These are phyloP conservation scores for Verbascum thapsus DNA, from an alignment of 257 asterid species.

Conservation along the genomic window DNA sequence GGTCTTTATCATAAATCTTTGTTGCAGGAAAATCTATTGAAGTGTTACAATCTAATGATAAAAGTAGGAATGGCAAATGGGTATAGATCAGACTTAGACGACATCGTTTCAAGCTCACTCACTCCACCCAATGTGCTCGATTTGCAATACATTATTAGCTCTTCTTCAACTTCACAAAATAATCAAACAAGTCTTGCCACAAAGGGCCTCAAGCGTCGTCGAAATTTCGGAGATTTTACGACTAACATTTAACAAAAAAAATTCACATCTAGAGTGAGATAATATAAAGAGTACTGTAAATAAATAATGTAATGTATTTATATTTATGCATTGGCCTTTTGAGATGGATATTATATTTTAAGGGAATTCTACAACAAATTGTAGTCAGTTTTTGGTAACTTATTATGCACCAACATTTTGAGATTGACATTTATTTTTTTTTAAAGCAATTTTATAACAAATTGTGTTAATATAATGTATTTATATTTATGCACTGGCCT, in stretches of 20 bases:
- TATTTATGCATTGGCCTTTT: not conserved
- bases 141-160: constrained; percentile 24
- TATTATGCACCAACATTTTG: too few relatives aligned
- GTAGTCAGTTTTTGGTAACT: too few relatives aligned
- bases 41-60: constrained; percentile 27
- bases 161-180: constrained; percentile 28
- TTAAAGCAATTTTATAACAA: too few relatives aligned
- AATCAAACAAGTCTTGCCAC: not conserved
- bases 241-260: not conserved
- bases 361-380: too few relatives aligned
- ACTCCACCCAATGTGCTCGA: constrained; percentile 48
- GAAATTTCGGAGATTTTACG: not conserved
- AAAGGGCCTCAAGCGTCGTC: not conserved
- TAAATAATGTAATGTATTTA: too few relatives aligned
- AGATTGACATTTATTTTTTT: too few relatives aligned
- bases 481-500: too few relatives aligned
- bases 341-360: not conserved
- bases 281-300: too few relatives aligned
- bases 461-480: too few relatives aligned
- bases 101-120: constrained; percentile 32
- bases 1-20: too few relatives aligned
- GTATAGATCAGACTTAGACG: constrained; percentile 31
- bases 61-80: constrained; percentile 32
- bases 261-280: not conserved
- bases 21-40: constrained; percentile 9